phyloP scores from a whole-genome alignment of 345 rosid genomes.

The Populus alba region DNA sequence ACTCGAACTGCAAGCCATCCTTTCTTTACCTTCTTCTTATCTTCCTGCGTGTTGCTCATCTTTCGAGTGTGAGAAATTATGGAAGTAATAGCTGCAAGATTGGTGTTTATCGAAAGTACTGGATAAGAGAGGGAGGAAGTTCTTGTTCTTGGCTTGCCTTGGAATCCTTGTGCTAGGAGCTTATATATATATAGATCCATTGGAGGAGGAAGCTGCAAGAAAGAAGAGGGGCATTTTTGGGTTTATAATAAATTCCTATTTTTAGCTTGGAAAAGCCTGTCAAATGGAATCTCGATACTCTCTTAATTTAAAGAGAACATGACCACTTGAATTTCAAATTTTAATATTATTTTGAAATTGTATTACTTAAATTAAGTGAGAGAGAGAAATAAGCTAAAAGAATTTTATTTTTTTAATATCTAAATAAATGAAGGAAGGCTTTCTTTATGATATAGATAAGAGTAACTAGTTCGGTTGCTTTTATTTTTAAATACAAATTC shows the following conservation, averaged over 20 bases:
- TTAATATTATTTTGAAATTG: too few species aligned
- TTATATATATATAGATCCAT: neutral
- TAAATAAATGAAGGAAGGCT: too few species aligned
- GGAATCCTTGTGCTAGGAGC: neutral
- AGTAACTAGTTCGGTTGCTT: too few species aligned
- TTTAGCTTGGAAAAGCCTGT: neutral
- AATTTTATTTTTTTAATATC: too few species aligned
- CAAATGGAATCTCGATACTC: too few species aligned
- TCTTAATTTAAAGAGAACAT: neutral
- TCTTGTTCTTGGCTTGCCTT: neutral
- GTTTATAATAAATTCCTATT: neutral
- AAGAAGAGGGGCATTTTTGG: neutral
- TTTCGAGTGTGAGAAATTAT: neutral
- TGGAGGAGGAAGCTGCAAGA: neutral
- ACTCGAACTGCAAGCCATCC: constrained; percentile 49
- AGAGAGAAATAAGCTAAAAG: too few species aligned
- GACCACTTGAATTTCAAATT: neutral
- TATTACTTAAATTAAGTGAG: too few species aligned
- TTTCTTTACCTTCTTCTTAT: constrained; percentile 47
- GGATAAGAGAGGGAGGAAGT: neutral
- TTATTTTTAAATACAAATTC: too few species aligned
- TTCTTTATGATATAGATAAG: too few species aligned
- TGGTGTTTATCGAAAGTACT: neutral
- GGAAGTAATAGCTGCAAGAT: neutral
- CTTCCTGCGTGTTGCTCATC: neutral